Conservation (phyloP, 768 basidiomycete species). For the Leccinum rimulosum region DNA sequence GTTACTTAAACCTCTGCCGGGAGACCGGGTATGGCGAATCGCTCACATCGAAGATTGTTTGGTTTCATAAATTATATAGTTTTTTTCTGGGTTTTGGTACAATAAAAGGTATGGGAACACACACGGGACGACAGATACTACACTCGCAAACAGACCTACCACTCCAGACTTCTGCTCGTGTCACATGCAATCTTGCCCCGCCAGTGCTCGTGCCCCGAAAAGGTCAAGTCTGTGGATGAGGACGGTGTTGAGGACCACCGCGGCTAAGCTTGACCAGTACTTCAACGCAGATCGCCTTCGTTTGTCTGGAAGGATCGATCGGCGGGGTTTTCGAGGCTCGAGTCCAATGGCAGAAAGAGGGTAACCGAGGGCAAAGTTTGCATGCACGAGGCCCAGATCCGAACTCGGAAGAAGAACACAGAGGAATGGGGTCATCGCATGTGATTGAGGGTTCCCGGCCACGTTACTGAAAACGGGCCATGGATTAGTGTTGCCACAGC, state of each 20-base stretch:
- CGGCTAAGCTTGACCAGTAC: neutral
- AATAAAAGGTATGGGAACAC: slow-evolving; percentile 6
- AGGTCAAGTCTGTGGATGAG: neutral
- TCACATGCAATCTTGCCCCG: slow-evolving; percentile 3
- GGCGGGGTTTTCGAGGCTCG: neutral
- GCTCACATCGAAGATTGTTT: neutral
- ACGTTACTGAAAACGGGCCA: slow-evolving; percentile 4
- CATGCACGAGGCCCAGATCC: slow-evolving; percentile 15
- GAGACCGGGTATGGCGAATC: no score
- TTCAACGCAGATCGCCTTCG: neutral
- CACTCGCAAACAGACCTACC: slow-evolving; percentile 8
- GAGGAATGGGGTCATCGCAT: slow-evolving; percentile 4
- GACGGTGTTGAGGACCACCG: neutral
- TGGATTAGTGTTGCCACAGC: neutral
- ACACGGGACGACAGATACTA: neutral
- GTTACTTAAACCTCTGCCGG: no score
- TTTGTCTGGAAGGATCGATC: neutral
- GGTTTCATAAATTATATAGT: neutral
- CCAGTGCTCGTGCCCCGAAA: neutral
- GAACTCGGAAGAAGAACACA: slow-evolving; percentile 6
- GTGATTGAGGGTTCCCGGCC: slow-evolving; percentile 5
- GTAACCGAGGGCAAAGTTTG: neutral
- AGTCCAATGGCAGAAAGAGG: slow-evolving; percentile 1
- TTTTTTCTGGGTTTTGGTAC: slow-evolving; percentile 14
- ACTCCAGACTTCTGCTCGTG: slow-evolving; percentile 6